phyloP scores from a whole-genome alignment of 805 yeast species.

The Hanseniaspora occidentalis region DNA sequence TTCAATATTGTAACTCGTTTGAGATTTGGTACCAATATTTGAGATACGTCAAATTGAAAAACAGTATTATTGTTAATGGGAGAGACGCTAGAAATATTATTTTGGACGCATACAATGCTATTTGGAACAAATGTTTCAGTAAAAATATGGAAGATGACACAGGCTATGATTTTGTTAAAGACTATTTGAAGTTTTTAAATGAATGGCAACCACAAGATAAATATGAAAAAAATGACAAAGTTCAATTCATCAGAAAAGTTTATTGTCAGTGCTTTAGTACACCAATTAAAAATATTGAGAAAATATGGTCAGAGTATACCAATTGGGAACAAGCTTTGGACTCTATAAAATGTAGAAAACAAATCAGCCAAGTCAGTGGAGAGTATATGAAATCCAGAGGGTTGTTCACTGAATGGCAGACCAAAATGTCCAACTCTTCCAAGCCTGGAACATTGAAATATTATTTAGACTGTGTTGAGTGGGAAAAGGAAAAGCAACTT shows the following conservation, averaged over 20 bases:
- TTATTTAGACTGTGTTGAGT: constrained; percentile 68
- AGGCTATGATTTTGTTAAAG: constrained; percentile 60
- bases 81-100: constrained; percentile 66
- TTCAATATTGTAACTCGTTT: constrained; percentile 33
- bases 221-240: constrained; percentile 77
- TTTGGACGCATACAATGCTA: constrained; percentile 73
- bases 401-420: constrained; percentile 54
- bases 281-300: constrained; percentile 69
- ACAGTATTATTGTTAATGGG: constrained; percentile 66
- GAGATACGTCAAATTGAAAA: constrained; percentile 56
- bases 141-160: constrained; percentile 50
- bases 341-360: constrained; percentile 68
- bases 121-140: constrained; percentile 43
- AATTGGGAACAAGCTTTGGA: constrained; percentile 72
- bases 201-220: constrained; percentile 66
- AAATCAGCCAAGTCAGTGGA: constrained; percentile 69
- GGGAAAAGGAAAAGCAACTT: constrained; percentile 66
- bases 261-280: constrained; percentile 57
- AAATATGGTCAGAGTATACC: constrained; percentile 69
- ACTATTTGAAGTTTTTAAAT: constrained; percentile 67
- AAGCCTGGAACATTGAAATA: constrained; percentile 26
- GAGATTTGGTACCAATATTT: constrained; percentile 69
- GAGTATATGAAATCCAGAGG: constrained; percentile 82
- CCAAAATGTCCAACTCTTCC: background rate
- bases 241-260: constrained; percentile 61